Conservation (phyloP, 176 grass and related monocot species). For the Carex littledalei region DNA sequence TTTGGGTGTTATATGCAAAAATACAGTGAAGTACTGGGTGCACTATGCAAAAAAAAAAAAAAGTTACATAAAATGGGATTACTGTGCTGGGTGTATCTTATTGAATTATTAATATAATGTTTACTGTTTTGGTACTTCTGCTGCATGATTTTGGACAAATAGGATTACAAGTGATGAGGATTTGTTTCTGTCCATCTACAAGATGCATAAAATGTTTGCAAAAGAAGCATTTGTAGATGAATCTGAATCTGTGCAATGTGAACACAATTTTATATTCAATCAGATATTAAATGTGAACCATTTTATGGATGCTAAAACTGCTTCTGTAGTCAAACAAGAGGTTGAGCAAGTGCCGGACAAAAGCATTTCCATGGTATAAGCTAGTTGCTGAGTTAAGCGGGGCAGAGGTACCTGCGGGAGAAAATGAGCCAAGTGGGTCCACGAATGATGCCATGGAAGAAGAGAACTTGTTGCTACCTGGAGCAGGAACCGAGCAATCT, state of each 20-base stretch:
- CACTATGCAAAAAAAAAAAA: neutral
- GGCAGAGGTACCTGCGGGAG: neutral
- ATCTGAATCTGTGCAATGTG: neutral
- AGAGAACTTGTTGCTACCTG: neutral
- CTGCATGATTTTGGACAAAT: neutral
- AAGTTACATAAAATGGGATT: too few relatives aligned
- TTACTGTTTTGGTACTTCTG: neutral
- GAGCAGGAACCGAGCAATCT: constrained; percentile 2
- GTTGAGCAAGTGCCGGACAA: constrained; percentile 6
- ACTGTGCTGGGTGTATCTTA: neutral
- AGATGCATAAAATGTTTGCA: neutral
- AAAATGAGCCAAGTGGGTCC: neutral
- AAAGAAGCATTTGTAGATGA: neutral
- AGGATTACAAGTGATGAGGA: too few relatives aligned
- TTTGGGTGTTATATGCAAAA: neutral
- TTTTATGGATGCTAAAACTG: neutral
- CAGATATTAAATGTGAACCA: neutral
- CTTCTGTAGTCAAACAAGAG: neutral
- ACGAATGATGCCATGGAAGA: neutral
- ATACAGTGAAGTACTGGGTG: neutral
- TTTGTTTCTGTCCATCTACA: neutral
- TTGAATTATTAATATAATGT: neutral
- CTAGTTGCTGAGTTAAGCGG: constrained; percentile 12
- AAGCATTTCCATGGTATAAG: neutral
- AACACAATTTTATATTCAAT: neutral